A percentile compares a stretch with the other conserved stretches of the same genome.
phyloP scores from a whole-genome alignment of 495 filamentous ascomycete species.

The Penicillium coffeae region DNA sequence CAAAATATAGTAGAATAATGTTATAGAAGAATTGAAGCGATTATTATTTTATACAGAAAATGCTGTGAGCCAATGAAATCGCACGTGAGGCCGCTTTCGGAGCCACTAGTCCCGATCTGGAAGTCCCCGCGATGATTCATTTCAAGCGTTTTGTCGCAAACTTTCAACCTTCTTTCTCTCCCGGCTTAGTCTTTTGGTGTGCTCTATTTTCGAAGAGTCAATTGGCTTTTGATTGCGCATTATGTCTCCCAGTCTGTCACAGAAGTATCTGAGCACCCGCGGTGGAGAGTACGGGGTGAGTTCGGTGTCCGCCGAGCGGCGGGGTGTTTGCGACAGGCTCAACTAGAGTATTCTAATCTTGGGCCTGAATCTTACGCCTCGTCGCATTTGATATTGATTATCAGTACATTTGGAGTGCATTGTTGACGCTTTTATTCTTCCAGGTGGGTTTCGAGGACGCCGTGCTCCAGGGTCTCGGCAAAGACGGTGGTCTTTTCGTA shows the following conservation, averaged over 20 bases:
- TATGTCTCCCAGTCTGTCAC: conserved; percentile 44
- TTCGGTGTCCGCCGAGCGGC: not conserved
- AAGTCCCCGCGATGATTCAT: conserved; percentile 6
- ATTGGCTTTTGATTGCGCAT: conserved; percentile 1
- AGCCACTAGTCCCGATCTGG: conserved; percentile 20
- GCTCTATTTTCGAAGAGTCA: not conserved
- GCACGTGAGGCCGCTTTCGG: conserved; percentile 35
- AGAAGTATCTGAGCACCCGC: conserved; percentile 76
- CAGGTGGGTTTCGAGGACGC: conserved; percentile 89
- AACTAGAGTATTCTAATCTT: not conserved
- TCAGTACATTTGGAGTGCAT: conserved; percentile 1
- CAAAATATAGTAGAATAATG: conserved; percentile 2
- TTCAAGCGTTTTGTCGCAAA: not conserved
- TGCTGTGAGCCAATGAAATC: conserved; percentile 1
- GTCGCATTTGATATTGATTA: too few species aligned
- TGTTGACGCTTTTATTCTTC: conserved; percentile 6
- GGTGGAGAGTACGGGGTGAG: conserved; percentile 75
- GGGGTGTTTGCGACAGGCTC: not conserved
- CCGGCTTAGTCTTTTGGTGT: not conserved
- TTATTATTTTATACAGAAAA: not conserved
- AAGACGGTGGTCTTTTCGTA: conserved; percentile 86
- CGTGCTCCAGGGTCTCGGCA: conserved; percentile 84
- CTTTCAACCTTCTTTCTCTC: not conserved
- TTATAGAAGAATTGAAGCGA: not conserved
- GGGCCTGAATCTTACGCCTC: not conserved